These are phyloP conservation scores for Suhomyces vadensis DNA, from an alignment of 805 yeast species.

Conservation along the genomic window DNA sequence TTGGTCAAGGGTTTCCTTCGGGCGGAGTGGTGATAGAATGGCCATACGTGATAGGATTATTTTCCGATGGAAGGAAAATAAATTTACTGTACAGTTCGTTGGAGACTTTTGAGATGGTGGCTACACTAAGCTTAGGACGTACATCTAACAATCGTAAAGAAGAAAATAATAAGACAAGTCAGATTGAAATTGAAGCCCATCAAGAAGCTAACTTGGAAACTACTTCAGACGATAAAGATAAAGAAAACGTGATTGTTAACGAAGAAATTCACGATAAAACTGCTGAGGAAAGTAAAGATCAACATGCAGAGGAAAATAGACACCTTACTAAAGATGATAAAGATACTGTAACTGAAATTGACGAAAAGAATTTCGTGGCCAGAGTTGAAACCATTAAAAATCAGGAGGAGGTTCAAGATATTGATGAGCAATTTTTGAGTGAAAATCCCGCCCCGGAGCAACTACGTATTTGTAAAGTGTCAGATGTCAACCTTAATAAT, in stretches of 20 bases:
- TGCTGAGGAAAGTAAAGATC: background rate
- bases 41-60: slow-evolving; percentile 39
- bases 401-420: too few species aligned
- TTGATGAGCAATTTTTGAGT: too few species aligned
- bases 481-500: slow-evolving; percentile 3
- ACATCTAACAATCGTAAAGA: background rate
- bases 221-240: background rate
- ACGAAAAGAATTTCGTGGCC: background rate
- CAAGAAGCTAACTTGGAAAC: background rate
- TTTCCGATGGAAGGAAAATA: slow-evolving; percentile 11
- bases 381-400: too few species aligned
- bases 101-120: slow-evolving; percentile 21
- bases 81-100: slow-evolving; percentile 27
- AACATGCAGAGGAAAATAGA: background rate
- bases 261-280: background rate
- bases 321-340: background rate
- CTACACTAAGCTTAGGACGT: slow-evolving; percentile 2
- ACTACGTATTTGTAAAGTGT: slow-evolving; percentile 2
- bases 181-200: background rate
- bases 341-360: background rate
- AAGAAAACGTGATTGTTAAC: background rate
- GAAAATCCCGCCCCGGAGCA: too few species aligned
- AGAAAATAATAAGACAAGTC: background rate
- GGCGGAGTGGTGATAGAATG: slow-evolving; percentile 34
- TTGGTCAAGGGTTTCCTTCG: slow-evolving; percentile 35